A percentile compares a stretch with the other conserved stretches of the same genome.
Evolutionary conservation across 2,329 filamentous ascomycete genomes (phyloP).

Genomic region (Penicillium sp.): DNA sequence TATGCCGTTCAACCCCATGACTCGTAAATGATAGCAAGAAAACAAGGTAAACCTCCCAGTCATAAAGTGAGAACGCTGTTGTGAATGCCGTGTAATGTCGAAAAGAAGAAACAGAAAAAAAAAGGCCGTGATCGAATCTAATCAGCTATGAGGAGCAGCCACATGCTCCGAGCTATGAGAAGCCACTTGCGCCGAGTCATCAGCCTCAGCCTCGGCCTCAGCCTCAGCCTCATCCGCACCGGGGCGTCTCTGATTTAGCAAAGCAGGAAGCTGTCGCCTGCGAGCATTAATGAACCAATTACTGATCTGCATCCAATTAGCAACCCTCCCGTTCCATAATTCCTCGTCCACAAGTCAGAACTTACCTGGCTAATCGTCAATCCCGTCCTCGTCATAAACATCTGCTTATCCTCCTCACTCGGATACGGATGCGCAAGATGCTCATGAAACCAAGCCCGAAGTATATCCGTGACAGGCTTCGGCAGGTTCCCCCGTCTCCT

Average conservation of each 20-base stretch:
- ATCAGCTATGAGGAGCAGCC: conserved; percentile 27
- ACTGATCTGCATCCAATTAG: conserved; percentile 43
- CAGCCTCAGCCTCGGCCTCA: too few species aligned
- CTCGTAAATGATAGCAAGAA: conserved; percentile 15
- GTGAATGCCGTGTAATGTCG: conserved; percentile 18
- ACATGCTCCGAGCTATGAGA: conserved; percentile 32
- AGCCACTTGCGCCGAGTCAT: conserved; percentile 28
- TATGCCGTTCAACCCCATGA: conserved; percentile 22
- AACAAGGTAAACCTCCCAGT: conserved; percentile 11
- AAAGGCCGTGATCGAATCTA: conserved; percentile 9
- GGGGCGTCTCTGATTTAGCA: conserved; percentile 45
- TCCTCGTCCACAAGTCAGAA: neutral
- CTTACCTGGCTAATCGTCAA: conserved; percentile 66
- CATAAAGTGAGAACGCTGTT: conserved; percentile 22
- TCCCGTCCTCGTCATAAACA: conserved; percentile 70
- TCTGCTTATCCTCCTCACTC: conserved; percentile 81
- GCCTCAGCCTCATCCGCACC: conserved; percentile 33
- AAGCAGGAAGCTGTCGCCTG: conserved; percentile 46
- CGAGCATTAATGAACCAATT: conserved; percentile 54
- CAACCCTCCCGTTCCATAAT: neutral
- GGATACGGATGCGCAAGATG: conserved; percentile 80
- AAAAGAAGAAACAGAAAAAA: conserved; percentile 9
- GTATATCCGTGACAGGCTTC: conserved; percentile 80
- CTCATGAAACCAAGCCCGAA: conserved; percentile 74
- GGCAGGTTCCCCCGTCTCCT: conserved; percentile 77